Evolutionary conservation across 148 eudicot genomes (phyloP).

Genomic region (Nyssa sinensis): DNA sequence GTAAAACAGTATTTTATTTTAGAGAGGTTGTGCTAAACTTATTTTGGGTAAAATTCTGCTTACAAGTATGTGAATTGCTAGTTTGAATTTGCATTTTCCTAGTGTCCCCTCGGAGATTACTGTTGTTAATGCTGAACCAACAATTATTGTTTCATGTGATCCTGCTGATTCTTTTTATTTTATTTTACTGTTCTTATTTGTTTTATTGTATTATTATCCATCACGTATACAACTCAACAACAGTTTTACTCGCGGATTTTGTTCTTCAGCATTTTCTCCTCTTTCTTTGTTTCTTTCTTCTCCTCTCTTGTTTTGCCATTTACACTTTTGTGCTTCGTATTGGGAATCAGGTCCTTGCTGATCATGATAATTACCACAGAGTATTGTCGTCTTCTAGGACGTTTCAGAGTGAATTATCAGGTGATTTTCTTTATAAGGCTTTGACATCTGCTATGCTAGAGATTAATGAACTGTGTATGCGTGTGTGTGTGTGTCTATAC

Average conservation of each 20-base stretch:
- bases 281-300: neutral
- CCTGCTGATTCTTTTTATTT: neutral
- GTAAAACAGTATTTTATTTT: neutral
- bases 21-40: neutral
- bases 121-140: neutral
- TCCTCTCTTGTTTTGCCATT: neutral
- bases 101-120: neutral
- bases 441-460: neutral
- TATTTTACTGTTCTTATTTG: too few relatives aligned
- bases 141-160: neutral
- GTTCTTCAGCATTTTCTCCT: neutral
- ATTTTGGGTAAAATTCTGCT: neutral
- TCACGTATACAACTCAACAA: neutral
- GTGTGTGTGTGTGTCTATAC: neutral
- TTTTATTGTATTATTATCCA: neutral
- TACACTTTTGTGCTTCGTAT: neutral
- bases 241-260: neutral
- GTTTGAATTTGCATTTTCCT: neutral
- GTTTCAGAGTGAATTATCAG: slow-evolving; percentile 84
- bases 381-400: slow-evolving; percentile 94
- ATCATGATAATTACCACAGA: slow-evolving; percentile 95
- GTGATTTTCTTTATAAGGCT: slow-evolving; percentile 28
- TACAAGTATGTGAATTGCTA: too few relatives aligned
- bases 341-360: slow-evolving; percentile 71
- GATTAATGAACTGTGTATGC: neutral